Base-by-base conservation (phyloP, 306 rosid genomes). In the Bauhinia variegata region DNA sequence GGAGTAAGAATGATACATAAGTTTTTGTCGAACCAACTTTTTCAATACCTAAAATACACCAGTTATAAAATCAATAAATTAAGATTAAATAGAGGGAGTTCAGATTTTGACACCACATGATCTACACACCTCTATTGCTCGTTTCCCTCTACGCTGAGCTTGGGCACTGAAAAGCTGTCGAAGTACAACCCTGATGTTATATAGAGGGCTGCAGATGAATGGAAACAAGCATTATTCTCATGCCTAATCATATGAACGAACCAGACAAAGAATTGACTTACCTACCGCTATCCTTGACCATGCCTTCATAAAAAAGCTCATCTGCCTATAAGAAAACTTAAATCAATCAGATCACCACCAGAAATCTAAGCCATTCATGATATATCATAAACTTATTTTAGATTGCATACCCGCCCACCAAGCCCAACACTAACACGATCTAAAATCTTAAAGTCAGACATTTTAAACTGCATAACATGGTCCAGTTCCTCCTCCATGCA, bases 1-100 rank as follows among this genome's bases (percentile, higher is more conserved):
- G 0, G 98, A 93, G 78, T 93, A 93, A 54, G 97, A 93, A 84
- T 89, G 96, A 81, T 93, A 93, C 87, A 93, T 54, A 72, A 88
- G 84, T 75, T 84, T 86, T 57, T 87, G 93, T 6, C 82, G 85
- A 70, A 81, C 86, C 71, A 93, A 83, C 88, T 84, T 93, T 83
- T 86, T 86, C 84, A 93, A 73, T 23, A 93, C 98, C 98, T 89
- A 47, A 30, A 53, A 58, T 72, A 76, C 4, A 23, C 37, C 71
- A 31, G 55, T 5, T 56, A 52, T 65, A 34, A 31, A 16, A 28
- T 13, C n/a, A 64, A 51, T 65, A 33, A 30, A 72, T 48, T 31
- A 75, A 54, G 63, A 67, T 33, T 48, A 8, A 23, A 38, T 60
- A 9, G 48, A 30, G 30, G 16, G 5, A 9, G 6, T 23, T 30